Percentiles rank a stretch among this genome's conserved stretches.
phyloP scores from a whole-genome alignment of 192 early-diverging fungal species.

The Coemansia sp. region DNA sequence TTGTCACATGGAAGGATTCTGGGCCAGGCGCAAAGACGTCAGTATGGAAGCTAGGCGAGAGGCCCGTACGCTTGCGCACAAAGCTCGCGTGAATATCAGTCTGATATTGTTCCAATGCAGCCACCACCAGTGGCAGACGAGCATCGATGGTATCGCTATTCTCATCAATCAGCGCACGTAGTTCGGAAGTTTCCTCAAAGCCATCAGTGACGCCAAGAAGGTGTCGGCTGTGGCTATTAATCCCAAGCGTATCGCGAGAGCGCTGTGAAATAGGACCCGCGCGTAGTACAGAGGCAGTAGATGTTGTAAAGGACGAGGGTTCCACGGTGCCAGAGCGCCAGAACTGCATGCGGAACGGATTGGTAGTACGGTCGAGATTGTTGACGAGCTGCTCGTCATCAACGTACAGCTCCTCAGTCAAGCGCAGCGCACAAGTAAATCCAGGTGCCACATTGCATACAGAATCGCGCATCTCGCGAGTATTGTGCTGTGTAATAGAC shows the following conservation, averaged over 20 bases:
- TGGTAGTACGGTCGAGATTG: slow-evolving; percentile 28
- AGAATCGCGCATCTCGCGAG: slow-evolving; percentile 32
- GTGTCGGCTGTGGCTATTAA: slow-evolving; percentile 38
- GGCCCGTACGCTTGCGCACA: slow-evolving; percentile 51
- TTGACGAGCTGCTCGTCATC: slow-evolving; percentile 46
- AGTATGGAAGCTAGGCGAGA: slow-evolving; percentile 51
- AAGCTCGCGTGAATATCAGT: slow-evolving; percentile 53
- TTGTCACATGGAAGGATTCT: slow-evolving; percentile 38
- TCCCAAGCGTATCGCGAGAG: slow-evolving; percentile 11
- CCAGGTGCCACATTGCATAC: slow-evolving; percentile 60
- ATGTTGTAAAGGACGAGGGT: background rate
- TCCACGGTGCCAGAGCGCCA: slow-evolving; percentile 28
- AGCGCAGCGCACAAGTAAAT: slow-evolving; percentile 55
- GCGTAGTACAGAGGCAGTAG: background rate
- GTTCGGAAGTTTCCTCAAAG: slow-evolving; percentile 55
- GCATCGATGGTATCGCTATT: slow-evolving; percentile 57
- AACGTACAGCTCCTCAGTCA: slow-evolving; percentile 52
- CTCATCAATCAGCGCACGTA: slow-evolving; percentile 57
- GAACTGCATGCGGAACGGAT: slow-evolving; percentile 44
- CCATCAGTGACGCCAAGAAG: slow-evolving; percentile 54
- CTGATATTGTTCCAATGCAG: slow-evolving; percentile 49
- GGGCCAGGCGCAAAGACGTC: slow-evolving; percentile 55
- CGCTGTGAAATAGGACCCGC: slow-evolving; percentile 11
- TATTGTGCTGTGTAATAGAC: slow-evolving; percentile 52
- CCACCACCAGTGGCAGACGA: slow-evolving; percentile 37